Evolutionary conservation across 176 grass and related monocot species (phyloP), one percentile per base, ranked within the genome.

Genomic region (Puya raimondii): DNA sequence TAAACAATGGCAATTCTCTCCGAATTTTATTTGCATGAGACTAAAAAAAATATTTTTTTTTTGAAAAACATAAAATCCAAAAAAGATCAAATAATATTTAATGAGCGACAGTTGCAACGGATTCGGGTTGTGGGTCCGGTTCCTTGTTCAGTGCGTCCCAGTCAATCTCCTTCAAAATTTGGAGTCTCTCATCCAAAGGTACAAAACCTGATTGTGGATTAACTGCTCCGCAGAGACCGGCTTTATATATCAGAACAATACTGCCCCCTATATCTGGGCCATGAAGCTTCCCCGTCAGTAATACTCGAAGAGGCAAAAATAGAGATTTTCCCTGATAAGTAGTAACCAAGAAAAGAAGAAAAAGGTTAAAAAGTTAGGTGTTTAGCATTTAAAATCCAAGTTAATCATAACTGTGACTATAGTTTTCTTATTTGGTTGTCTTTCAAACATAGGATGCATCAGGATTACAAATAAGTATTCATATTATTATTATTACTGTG

Each of bases 271-370:
- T 91, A 12, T 88, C 88, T 64, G 92, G 93, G 16, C 89, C 93
- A 67, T 97, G 93, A 67, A 97, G 81, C 71, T 97, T 97, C 29
- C 93, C 93, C 0, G 86, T 92, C 51, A 97, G 74, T 71, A 97
- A 72, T 51, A 92, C 72, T 50, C 94, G 81, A 20, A 97, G 79
- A 2, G 89, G 94, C 94, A 97, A 90, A 59, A 90, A 97, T 8
- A 93, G 77, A 4, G 68, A 84, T 67, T 90, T 97, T 2, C 89
- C 94, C 94, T 97, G 76, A 49, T 52, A 74, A 56, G 50, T 84
- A 56, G 50, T 84, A 48, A 76, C 49, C 9, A 64, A 16, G 76
- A 0, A 70, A 9, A 16, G 76, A 0, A 70, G 6, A 16, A 63
- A 49, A 47, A 49, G 53, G 18, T 53, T 5, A n/a, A 0, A 12